Evolutionary conservation across 1,284 basidiomycete species (phyloP), one percentile per base, ranked within the genome.

Genomic region (Ceratorhiza oryzae-sativae): DNA sequence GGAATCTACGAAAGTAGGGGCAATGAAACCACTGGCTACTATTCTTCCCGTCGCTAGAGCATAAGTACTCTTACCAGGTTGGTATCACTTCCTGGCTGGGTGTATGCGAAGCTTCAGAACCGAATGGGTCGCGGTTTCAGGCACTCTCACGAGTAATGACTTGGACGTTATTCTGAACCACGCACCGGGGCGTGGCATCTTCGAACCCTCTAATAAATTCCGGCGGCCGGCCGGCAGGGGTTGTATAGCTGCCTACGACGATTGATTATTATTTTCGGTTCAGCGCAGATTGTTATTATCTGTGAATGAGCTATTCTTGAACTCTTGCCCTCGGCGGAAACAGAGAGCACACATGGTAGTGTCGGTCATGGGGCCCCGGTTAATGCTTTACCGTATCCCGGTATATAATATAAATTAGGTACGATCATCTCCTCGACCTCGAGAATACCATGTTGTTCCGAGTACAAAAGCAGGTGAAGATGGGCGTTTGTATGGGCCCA

Each of bases 311-410:
- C 65, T 45, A 56, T 45, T 56, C 13, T 45, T 3, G 23, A 30
- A 46, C 51, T 34, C 41, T 36, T 36, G 51, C 34, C 49, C 23
- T 20, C 58, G 51, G 1, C 39, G 20, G 25, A 68, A 3, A 10
- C 10, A 18, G 3, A n/a, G n/a, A 45, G 20, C 18, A 20, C 53
- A 20, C 51, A 46, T 68, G 65, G 51, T n/a, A 34, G 8, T 25
- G 49, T 32, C 5, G 20, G 39, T 68, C 65, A 68, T 32, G 49
- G 48, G 63, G 39, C 63, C 36, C 36, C 63, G 63, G 34, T 67
- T 55, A 67, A 34, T 55, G 23, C 23, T 55, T 55, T 27, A 55
- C 63, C 63, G 65, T 34, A 25, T 32, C 20, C 51, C 60, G 42
- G 27, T 15, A n/a, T 25, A 48, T 20, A 62, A 62, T 62, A 27